phyloP scores from a whole-genome alignment of 176 grass and related monocot genomes.

The Bromus sterilis region DNA sequence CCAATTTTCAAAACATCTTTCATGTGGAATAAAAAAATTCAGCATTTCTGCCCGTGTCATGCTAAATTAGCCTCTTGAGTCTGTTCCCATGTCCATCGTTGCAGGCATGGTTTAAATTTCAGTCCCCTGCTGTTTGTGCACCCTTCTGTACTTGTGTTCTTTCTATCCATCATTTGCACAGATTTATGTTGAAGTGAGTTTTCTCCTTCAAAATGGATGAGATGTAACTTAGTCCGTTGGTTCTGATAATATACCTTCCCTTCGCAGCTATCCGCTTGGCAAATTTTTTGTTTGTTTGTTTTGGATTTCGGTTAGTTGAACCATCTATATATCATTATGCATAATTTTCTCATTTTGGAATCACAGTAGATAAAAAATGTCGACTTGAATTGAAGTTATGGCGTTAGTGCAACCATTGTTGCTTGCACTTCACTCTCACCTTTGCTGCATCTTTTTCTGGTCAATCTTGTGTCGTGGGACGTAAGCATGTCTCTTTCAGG shows the following conservation, averaged over 20 bases:
- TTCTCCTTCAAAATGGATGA: neutral
- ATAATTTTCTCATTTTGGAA: neutral
- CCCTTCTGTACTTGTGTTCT: neutral
- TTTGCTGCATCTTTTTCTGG: constrained; percentile 2
- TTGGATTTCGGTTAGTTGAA: neutral
- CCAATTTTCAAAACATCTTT: neutral
- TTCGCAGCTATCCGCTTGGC: neutral
- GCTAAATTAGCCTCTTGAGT: neutral
- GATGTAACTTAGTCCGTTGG: constrained; percentile 10
- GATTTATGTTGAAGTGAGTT: neutral
- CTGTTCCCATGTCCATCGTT: neutral
- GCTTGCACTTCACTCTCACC: constrained; percentile 23
- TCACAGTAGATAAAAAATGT: neutral
- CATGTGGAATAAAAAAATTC: neutral
- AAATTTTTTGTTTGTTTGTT: neutral
- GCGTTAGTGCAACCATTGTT: neutral
- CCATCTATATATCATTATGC: neutral
- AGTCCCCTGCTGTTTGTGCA: neutral
- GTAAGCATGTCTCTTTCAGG: neutral
- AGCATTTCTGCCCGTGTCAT: neutral
- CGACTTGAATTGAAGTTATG: neutral
- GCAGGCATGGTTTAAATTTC: neutral
- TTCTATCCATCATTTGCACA: neutral
- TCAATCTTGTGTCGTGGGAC: constrained; percentile 23
- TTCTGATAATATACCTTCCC: neutral